Base-by-base conservation (phyloP, 2,329 filamentous ascomycete species). In the Botrytis aclada region DNA sequence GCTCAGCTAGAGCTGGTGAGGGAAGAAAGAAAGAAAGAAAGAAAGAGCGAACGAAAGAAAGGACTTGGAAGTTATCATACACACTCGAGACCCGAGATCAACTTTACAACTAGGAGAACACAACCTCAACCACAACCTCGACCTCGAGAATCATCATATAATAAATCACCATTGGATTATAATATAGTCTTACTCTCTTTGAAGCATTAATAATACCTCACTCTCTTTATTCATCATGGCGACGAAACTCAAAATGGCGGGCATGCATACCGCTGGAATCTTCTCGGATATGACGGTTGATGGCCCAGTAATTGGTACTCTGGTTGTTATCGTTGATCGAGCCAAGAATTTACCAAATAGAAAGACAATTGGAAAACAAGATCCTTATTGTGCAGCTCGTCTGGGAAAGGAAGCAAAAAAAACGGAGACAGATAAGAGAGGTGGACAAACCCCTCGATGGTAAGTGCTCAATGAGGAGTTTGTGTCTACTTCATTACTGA, bases 291-390 rank as follows among this genome's bases (percentile, higher is more conserved):
- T 97, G 91, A 93, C 91, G 32, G 89, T 97, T 73, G 95, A 98
- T 81, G 96, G 96, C 1, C 95, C 96, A 5, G 87, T 93, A 74
- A 98, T 99, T 80, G 96, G 96, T 77, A 98, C 95, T 2, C 86
- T 99, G 78, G 94, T 99, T 64, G 88, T 94, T 73, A 91, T 99
- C 79, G 89, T 98, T 80, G 96, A 99, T 84, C 89, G 95, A 77
- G 96, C 95, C 70, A 98, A 97, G 88, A 99, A 99, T 82, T 85
- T 99, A 77, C 96, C 96, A 69, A 99, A 99, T 84, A 86, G 94
- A 78, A 97, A 97, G 85, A 96, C 94, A 9, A 98, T 99, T 86
- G 96, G 96, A 72, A 99, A 99, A 84, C 96, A 99, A 84, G 95
- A 98, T 81, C 95, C 96, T 0, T 99, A 98, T 83, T 98, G 95